phyloP scores from a whole-genome alignment of 2,329 filamentous ascomycete species.

The Furcasterigmium sp. region DNA sequence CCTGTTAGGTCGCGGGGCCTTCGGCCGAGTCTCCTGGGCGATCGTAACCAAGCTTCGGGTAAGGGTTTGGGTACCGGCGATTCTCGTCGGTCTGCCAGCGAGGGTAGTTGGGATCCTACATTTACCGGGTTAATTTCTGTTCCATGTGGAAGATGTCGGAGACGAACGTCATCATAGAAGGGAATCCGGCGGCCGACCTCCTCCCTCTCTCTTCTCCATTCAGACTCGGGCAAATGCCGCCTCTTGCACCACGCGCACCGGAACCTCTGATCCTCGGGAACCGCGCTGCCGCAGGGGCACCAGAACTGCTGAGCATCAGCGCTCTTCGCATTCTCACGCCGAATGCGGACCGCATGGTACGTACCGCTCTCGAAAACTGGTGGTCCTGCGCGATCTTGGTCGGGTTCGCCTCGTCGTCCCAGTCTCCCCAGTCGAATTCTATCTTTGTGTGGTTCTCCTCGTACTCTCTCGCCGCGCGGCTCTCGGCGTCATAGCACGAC shows the following conservation, averaged over 20 bases:
- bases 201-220: constrained; percentile 4
- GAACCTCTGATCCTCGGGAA: constrained; percentile 2
- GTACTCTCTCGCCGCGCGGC: neutral
- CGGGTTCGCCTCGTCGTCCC: neutral
- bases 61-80: constrained; percentile 2
- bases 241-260: constrained; percentile 11
- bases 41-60: constrained; percentile 4
- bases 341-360: neutral
- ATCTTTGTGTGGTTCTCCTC: constrained; percentile 1
- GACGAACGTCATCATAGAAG: neutral
- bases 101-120: constrained; percentile 5
- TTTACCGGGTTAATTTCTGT: neutral
- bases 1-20: too few relatives aligned
- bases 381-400: constrained; percentile 3
- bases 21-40: constrained; percentile 2
- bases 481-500: neutral
- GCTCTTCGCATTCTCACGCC: neutral
- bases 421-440: neutral
- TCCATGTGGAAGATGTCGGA: neutral
- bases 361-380: neutral
- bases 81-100: constrained; percentile 2
- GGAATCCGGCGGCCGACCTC: neutral
- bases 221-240: constrained; percentile 5
- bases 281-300: constrained; percentile 6
- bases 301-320: constrained; percentile 4